Evolutionary conservation across 2,329 filamentous ascomycete species (phyloP), one percentile per base, ranked within the genome.

Genomic region (Magnaporthiopsis rhizophila): DNA sequence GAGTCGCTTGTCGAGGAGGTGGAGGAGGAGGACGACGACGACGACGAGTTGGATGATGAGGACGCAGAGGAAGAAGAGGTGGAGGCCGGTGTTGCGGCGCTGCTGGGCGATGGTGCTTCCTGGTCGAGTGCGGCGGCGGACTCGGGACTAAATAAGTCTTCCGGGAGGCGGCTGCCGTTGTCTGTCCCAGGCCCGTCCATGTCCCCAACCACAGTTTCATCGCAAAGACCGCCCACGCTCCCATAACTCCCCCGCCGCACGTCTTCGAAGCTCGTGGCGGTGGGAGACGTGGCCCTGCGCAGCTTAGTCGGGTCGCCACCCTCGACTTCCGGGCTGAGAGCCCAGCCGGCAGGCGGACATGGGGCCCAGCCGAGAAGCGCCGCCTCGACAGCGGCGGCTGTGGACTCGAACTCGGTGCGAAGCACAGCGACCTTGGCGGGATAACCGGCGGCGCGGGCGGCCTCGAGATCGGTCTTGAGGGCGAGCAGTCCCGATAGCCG

Each of bases 311-410:
- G 59, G 50, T 67, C 68, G 21, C 71, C 67, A 24, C n/a, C n/a
- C 9, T 53, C 45, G 9, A n/a, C n/a, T 8, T 53, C 45, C 32
- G 69, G 66, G 34, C 71, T 71, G 0, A 74, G 68, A 11, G 69
- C 64, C 61, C 77, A 72, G 4, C 76, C 77, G 1, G 77, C 72
- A 2, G 82, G 80, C 0, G 85, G 71, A 28, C 75, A 76, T 2
- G 85, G 85, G 61, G 81, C 78, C 85, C 85, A 88, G 30, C 79
- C 77, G 34, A 79, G 74, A 1, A 88, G 77, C 1, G 83, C 83
- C 0, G 76, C 73, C 67, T 86, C 84, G 65, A 87, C 84, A 12
- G 81, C 81, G 15, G 80, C 77, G 2, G 83, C 80, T 1, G 81
- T 81, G 0, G 78, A 77, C 66, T 81, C 79, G 58, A 84, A 80